phyloP scores from a whole-genome alignment of 192 early-diverging fungal genomes.

The Backusella parvicylindrica region DNA sequence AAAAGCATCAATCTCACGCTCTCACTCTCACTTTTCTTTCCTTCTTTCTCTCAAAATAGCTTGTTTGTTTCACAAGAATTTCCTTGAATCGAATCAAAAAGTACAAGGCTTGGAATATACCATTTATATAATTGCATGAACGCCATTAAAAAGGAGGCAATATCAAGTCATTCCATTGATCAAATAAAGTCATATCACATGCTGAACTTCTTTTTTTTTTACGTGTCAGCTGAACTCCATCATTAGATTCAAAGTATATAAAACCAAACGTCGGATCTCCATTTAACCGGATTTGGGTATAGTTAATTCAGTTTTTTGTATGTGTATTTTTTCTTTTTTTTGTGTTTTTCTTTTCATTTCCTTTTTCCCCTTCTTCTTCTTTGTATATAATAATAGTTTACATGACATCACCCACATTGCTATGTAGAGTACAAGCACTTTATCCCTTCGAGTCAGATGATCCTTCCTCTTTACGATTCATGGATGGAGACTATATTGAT shows the following conservation, averaged over 20 bases:
- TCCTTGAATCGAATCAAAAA: too few species aligned
- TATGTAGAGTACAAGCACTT: constrained; percentile 62
- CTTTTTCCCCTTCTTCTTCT: background rate
- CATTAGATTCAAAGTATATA: background rate
- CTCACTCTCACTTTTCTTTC: too few species aligned
- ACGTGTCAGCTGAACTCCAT: background rate
- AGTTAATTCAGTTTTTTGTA: background rate
- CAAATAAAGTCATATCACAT: background rate
- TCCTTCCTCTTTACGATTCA: constrained; percentile 75
- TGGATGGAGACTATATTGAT: constrained; percentile 83
- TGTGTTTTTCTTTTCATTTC: background rate
- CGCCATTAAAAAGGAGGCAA: background rate
- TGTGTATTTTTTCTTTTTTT: background rate
- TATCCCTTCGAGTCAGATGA: constrained; percentile 86
- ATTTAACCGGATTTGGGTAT: background rate
- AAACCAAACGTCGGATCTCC: background rate
- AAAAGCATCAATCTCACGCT: too few species aligned
- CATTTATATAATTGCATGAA: background rate
- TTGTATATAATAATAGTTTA: background rate
- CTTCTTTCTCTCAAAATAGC: background rate
- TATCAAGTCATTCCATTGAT: background rate
- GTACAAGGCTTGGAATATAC: background rate
- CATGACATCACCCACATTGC: constrained; percentile 3
- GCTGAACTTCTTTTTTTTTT: background rate
- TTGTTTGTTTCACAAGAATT: background rate